These are phyloP conservation scores for Microdochium bolleyi DNA, from an alignment of 2,329 filamentous ascomycete genomes.

Conservation along the genomic window DNA sequence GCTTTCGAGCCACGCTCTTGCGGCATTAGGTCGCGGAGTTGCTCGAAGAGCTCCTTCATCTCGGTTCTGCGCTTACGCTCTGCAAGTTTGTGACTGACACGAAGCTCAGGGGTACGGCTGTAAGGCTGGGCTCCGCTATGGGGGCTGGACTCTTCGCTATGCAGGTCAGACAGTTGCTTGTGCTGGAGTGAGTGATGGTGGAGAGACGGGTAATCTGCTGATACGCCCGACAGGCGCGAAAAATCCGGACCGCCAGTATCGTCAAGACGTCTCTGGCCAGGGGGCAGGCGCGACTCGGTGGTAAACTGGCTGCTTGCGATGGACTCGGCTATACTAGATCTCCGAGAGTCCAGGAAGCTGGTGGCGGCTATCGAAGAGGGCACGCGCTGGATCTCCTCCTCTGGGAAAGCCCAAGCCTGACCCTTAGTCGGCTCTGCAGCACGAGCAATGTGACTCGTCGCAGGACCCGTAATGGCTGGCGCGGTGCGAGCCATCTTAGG, in stretches of 20 bases:
- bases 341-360: conserved; percentile 55
- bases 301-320: conserved; percentile 75
- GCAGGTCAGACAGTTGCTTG: conserved; percentile 60
- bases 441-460: conserved; percentile 54
- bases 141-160: conserved; percentile 47
- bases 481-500: conserved; percentile 54
- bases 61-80: conserved; percentile 78
- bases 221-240: conserved; percentile 39
- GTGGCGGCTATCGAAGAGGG: conserved; percentile 36
- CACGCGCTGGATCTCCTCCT: conserved; percentile 53
- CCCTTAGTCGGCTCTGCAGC: conserved; percentile 76
- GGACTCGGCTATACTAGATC: conserved; percentile 71
- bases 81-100: conserved; percentile 78
- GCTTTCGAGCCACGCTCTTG: conserved; percentile 78
- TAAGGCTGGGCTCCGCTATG: conserved; percentile 61
- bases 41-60: conserved; percentile 84
- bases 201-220: conserved; percentile 47
- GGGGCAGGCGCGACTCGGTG: conserved; percentile 62
- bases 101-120: conserved; percentile 72
- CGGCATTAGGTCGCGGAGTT: conserved; percentile 68
- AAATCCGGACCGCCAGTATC: conserved; percentile 42
- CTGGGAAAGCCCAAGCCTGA: conserved; percentile 77
- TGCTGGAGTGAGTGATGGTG: conserved; percentile 75
- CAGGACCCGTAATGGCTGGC: conserved; percentile 68
- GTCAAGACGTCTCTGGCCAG: conserved; percentile 64